Base-by-base conservation (phyloP, 441 rosid genomes). In the California macrophylla region DNA sequence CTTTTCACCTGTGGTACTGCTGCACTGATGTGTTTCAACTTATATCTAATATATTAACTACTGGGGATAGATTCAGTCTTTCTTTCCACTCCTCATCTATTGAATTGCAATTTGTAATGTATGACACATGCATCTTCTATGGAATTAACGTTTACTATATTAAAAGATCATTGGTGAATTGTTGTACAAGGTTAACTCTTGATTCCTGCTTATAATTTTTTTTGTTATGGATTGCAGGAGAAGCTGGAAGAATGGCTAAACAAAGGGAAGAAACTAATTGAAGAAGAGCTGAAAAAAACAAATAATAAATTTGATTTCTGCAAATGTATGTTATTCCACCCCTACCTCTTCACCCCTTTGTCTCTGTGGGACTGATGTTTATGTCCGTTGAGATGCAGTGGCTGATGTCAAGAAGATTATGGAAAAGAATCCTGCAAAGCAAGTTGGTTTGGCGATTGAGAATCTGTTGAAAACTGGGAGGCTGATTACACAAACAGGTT, bases 161-260 rank as follows among this genome's bases (percentile, higher is more conserved):
- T 20, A 20, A n/a, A n/a, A 20, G 26, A 54, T 54, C 61, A 18
- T 52, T 52, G 25, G 61, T 52, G 20, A 18, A 20, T 20, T 21
- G 62, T 54, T 23, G 0, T 54, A 25, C 36, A 5, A 26, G 18
- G 38, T 12, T 61, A 24, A 65, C 6, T 13, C 61, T 54, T 6
- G 20, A 38, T 4, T 12, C 38, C 28, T 28, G 30, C 47, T 68
- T 28, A 42, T 40, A n/a, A 36, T 21, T 0, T 66, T 71, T 5
- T 82, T 63, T 72, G 38, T 71, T 80, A 20, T 67, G 70, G 67
- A 70, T 64, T 82, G 21, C 78, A 92, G 99, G 98, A 94, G 73
- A 94, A 90, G 82, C 80, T 94, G 40, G 97, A 90, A 77, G 97
- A 94, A 15, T 92, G 97, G 99, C 81, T 94, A 67, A 85, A 80